Evolutionary conservation across 2,329 filamentous ascomycete genomes (phyloP).

Genomic region (Verticillium alfalfae): DNA sequence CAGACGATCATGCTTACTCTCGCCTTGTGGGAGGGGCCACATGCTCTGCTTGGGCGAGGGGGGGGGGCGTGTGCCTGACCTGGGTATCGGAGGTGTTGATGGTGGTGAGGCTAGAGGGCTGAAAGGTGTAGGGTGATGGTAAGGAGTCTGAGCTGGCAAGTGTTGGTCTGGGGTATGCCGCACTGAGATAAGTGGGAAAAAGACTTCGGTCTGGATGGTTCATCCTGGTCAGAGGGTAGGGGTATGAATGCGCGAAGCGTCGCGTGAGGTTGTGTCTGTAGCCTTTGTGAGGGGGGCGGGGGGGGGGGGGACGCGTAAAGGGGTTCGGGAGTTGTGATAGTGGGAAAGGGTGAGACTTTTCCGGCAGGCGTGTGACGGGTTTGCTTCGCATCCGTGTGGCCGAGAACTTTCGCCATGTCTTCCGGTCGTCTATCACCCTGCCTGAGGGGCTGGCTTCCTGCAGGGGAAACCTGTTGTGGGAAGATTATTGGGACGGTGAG

Average conservation of each 20-base stretch:
- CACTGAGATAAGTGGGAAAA: not conserved
- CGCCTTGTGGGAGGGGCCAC: conserved; percentile 3
- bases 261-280: not conserved
- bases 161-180: not conserved
- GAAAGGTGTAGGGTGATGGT: not conserved
- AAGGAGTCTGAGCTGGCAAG: not conserved
- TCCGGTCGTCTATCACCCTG: not conserved
- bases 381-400: not conserved
- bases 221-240: not conserved
- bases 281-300: not conserved
- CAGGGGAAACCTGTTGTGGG: not conserved
- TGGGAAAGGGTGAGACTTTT: not conserved
- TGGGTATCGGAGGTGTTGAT: not conserved
- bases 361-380: not conserved
- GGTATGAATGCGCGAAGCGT: not conserved
- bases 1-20: conserved; percentile 9
- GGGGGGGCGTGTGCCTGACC: not conserved
- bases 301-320: not conserved
- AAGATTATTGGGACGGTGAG: not conserved
- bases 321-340: not conserved
- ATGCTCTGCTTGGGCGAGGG: not conserved
- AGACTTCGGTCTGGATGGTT: not conserved
- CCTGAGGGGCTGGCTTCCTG: not conserved
- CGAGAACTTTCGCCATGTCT: not conserved
- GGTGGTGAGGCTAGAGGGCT: not conserved